Evolutionary conservation across 1,139 yeast genomes (phyloP).

Genomic region (Candida dubliniensis): DNA sequence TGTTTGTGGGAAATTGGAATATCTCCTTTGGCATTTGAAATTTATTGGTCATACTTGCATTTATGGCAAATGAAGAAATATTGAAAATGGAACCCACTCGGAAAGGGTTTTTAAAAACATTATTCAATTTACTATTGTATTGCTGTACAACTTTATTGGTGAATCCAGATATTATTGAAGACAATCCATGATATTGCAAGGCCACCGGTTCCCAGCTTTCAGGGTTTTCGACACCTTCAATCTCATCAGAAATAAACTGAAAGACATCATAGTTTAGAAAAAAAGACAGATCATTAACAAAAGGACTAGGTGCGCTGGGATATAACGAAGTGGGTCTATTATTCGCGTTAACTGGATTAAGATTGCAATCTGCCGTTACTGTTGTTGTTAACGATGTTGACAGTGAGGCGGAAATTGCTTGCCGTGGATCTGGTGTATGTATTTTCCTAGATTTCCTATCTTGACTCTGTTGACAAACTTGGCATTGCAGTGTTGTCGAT

Average conservation of each 20-base stretch:
- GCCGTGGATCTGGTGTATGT: conserved; percentile 3
- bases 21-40: conserved; percentile 18
- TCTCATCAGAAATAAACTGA: conserved; percentile 20
- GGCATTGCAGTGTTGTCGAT: background rate
- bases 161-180: conserved; percentile 25
- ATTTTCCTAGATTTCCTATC: too few species aligned
- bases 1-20: conserved; percentile 20
- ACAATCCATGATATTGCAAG: conserved; percentile 24
- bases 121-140: conserved; percentile 10
- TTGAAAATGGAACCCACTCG: conserved; percentile 27
- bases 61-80: conserved; percentile 20
- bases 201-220: conserved; percentile 23
- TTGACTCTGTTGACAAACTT: background rate
- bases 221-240: conserved; percentile 13
- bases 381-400: too few species aligned
- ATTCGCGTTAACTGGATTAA: conserved; percentile 1
- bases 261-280: conserved; percentile 21
- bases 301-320: conserved; percentile 6
- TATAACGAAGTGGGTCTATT: background rate
- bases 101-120: conserved; percentile 19
- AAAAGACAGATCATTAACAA: conserved; percentile 19
- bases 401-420: conserved; percentile 9
- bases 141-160: conserved; percentile 17
- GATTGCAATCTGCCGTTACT: background rate
- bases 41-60: conserved; percentile 16